Evolutionary conservation across 108 stramenopile genomes (phyloP), one percentile per base, ranked within the genome.

Genomic region (Cyclotella atomus): DNA sequence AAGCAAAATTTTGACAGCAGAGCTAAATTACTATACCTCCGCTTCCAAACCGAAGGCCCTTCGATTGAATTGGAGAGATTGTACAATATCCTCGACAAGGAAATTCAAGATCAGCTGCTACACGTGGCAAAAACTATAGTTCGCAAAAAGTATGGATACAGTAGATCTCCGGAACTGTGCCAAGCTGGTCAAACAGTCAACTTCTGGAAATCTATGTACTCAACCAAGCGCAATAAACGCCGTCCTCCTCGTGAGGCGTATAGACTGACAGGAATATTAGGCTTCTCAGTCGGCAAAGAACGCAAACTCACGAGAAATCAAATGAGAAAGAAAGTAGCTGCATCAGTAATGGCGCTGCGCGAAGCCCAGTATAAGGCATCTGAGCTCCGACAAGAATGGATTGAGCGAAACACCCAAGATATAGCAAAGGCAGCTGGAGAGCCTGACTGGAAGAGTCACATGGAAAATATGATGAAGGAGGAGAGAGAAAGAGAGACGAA

Each of bases 131-230:
- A 36, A 2, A 36, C 3, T 2, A 29, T 5, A 9, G 35, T 29
- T 4, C 35, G 19, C 10, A 34, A 36, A 19, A 35, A 61, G 19
- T 61, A 19, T 20, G 59, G 59, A 7, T 61, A 61, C 23, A 21
- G 38, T 16, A 12, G 59, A 38, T 61, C 59, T 38, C 59, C 59
- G 10, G 19, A 20, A 36, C 19, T 61, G 35, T 16, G 35, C 32
- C 7, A 20, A 35, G 33, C 19, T 8, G 36, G 59, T 5, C 3
- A 19, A 6, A 7, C 3, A 34, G 7, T 61, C 12, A 35, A 36
- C 20, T 61, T 61, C 35, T 61, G 59, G 59, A 61, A 61, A 20
- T 35, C 59, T 8, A 35, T 61, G 20, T 9, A 36, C 8, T 61
- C 59, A 29, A 8, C 59, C 23, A 34, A 38, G 59, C 28, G 6